Evolutionary conservation across 1,139 yeast genomes (phyloP), one percentile per base, ranked within the genome.

Genomic region (Meyerozyma elateridarum): DNA sequence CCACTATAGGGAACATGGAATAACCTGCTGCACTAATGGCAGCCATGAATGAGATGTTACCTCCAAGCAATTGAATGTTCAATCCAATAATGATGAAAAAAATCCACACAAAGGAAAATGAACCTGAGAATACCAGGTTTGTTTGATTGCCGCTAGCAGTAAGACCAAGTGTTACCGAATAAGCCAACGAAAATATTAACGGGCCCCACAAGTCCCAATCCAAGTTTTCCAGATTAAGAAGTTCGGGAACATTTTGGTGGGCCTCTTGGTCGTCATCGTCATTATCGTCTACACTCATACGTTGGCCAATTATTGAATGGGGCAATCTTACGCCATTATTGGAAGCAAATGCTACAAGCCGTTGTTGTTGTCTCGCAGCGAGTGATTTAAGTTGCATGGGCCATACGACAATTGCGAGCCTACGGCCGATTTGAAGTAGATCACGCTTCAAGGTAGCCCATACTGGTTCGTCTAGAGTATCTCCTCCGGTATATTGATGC

Each of bases 171-270:
- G 70, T 62, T 28, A 85, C 73, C 5, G 88, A 65, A 41, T 80
- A 79, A 12, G 68, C 55, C 31, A 85, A 62, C 12, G 85, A 78
- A 48, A 85, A 83, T 18, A 85, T 70, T 38, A 85, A 61, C 2
- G 95, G 95, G 0, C 95, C 95, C 95, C 95, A 85, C 32, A 85
- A 59, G 55, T 85, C 95, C 95, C 94, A 85, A 34, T 83, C 91
- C 32, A 74, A 60, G 39, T 60, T 68, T 38, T 61, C 61, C 28
- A 49, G 44, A 27, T 41, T 49, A 13, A 48, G 48, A 16, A 44
- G 31, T 5, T 46, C 54, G 15, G 43, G 36, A 19, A 59, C 35
- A 12, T 48, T 33, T 19, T 44, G 36, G 6, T 47, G 40, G 2
- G 42, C 38, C 8, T 45, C 50, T 11, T 52, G 59, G 12, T 49